phyloP scores from a whole-genome alignment of 352 stramenopile genomes.

The Phytophthora vignae region DNA sequence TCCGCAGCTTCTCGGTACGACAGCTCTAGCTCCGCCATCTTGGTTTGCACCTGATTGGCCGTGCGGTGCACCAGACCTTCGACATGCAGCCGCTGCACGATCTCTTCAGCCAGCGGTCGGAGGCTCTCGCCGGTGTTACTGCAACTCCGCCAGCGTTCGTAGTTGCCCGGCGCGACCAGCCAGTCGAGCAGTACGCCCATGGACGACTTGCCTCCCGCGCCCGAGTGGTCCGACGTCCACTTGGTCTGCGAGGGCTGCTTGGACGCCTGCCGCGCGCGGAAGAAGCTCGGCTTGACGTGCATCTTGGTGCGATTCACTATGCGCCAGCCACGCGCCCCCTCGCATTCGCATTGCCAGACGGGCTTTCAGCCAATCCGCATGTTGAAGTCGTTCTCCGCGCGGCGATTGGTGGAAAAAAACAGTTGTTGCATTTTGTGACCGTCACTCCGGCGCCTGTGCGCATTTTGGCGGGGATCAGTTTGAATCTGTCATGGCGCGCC shows the following conservation, averaged over 20 bases:
- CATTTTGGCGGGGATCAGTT: constrained; percentile 10
- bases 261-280: constrained; percentile 28
- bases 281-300: constrained; percentile 42
- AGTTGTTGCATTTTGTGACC: constrained; percentile 8
- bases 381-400: constrained; percentile 16
- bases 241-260: constrained; percentile 12
- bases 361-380: constrained; percentile 28
- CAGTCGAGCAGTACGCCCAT: constrained; percentile 63
- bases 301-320: constrained; percentile 14
- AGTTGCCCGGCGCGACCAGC: constrained; percentile 47
- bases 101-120: constrained; percentile 33
- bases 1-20: constrained; percentile 41
- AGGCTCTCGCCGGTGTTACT: constrained; percentile 4
- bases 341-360: not conserved
- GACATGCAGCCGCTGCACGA: constrained; percentile 35
- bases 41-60: constrained; percentile 30
- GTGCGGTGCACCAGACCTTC: constrained; percentile 39
- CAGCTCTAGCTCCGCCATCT: constrained; percentile 46
- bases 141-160: constrained; percentile 47
- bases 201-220: constrained; percentile 45
- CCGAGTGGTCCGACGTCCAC: constrained; percentile 42
- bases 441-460: constrained; percentile 18
- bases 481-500: constrained; percentile 1
- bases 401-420: constrained; percentile 36
- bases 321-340: constrained; percentile 3